A percentile compares a stretch with the other conserved stretches of the same genome.
phyloP scores from a whole-genome alignment of 2,329 filamentous ascomycete species.

The Ophiostoma pallidulum region DNA sequence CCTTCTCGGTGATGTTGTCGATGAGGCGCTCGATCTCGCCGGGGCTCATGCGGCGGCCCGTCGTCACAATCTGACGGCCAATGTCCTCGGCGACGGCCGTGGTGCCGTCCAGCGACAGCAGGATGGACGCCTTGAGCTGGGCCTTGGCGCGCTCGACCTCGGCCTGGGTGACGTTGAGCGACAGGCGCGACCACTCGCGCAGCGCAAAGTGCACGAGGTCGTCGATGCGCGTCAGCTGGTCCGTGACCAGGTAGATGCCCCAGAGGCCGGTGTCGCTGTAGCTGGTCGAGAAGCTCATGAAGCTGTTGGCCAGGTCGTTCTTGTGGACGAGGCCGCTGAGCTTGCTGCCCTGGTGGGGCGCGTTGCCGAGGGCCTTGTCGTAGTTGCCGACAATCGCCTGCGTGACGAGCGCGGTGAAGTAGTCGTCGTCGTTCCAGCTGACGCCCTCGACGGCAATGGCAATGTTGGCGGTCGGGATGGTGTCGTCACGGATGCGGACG shows the following conservation, averaged over 20 bases:
- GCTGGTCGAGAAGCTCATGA: conserved; percentile 99
- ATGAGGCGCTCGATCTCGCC: conserved; percentile 93
- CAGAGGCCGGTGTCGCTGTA: conserved; percentile 99
- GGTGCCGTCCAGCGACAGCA: conserved; percentile 93
- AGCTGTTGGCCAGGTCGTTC: conserved; percentile 95
- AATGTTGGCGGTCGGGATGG: conserved; percentile 91
- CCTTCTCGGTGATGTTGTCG: conserved; percentile 82
- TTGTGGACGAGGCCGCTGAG: conserved; percentile 91
- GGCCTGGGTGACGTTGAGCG: conserved; percentile 74
- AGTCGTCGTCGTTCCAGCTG: conserved; percentile 98
- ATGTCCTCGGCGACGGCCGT: conserved; percentile 97
- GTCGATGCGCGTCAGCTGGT: conserved; percentile 78
- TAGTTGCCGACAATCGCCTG: conserved; percentile 99
- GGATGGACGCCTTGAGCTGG: conserved; percentile 96
- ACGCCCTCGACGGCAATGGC: conserved; percentile 98
- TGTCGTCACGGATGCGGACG: conserved; percentile 91
- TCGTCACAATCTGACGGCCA: conserved; percentile 96
- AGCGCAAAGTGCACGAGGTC: conserved; percentile 98
- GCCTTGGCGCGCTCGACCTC: conserved; percentile 98
- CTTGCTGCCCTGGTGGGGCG: conserved; percentile 95
- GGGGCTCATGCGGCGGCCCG: conserved; percentile 80
- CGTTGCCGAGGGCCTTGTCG: conserved; percentile 97
- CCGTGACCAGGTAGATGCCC: conserved; percentile 97
- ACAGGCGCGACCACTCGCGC: conserved; percentile 94
- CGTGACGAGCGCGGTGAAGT: conserved; percentile 95